Base-by-base conservation (phyloP, 352 stramenopile genomes). In the Detonula confervacea region DNA sequence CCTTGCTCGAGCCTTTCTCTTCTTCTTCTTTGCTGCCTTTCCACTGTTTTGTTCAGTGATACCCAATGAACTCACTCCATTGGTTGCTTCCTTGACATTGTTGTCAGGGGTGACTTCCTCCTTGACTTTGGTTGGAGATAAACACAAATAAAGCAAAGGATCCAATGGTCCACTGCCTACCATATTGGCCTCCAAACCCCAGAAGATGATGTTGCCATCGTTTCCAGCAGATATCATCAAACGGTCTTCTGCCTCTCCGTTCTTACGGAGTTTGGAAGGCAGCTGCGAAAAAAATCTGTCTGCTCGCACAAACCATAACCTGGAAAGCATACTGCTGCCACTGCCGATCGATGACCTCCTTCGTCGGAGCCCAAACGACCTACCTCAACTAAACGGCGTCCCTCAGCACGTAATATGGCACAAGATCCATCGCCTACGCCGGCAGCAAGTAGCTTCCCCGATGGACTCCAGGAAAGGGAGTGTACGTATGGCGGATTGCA, bases 401-500 rank as follows among this genome's bases (percentile, higher is more conserved):
- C 68, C 35, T 82, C 69, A 42, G 20, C 66, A 35, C 77, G 54
- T 12, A 82, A n/a, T 59, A 83, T 62, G 20, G 55, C 16, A 52
- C 57, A 75, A 29, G 56, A 87, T 49, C 87, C 87, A 78, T 91
- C 81, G n/a, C 87, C 85, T n/a, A 88, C 33, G 18, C 77, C 87
- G 25, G 78, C 87, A 35, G 77, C 80, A 42, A 94, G 62, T 9
- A 87, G 54, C 5, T 62, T 42, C 25, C 84, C 82, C 18, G 65
- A 86, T n/a, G 67, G 73, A 84, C 80, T 90, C 88, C 88, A 93
- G 27, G 65, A 68, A 18, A 93, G 59, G 9, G 71, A 88, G 80
- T 93, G 79, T 8, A 93, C 79, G 61, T 90, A 87, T 16, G 88
- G 88, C 47, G 89, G 89, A 86, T 94, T 94, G 76, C 85, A 92